Percentiles rank a stretch among this genome's conserved stretches.
Conservation (phyloP, 2,329 filamentous ascomycete species). For the Leptographium radiaticola region DNA sequence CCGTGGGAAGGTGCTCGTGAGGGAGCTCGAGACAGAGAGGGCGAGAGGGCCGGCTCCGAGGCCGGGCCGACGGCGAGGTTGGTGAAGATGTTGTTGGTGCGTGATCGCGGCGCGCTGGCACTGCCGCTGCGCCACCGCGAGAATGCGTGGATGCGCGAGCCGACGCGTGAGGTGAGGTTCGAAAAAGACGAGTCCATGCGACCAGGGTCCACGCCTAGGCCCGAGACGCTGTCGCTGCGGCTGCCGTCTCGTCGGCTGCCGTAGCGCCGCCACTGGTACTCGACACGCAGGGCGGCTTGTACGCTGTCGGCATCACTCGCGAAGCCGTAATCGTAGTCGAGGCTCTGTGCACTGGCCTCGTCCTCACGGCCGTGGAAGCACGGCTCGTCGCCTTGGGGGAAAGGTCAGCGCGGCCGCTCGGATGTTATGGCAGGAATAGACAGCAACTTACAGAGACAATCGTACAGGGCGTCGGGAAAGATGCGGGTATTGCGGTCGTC, state of each 20-base stretch:
- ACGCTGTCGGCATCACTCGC: conserved; percentile 50
- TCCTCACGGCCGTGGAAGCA: conserved; percentile 38
- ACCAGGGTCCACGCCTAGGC: neutral
- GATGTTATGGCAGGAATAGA: neutral
- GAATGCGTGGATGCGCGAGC: conserved; percentile 44
- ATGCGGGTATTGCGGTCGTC: conserved; percentile 37
- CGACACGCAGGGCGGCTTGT: neutral
- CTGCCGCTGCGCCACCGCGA: conserved; percentile 28
- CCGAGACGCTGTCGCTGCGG: conserved; percentile 5
- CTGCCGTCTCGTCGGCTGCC: neutral
- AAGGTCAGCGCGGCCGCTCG: too few relatives aligned
- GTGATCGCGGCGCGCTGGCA: neutral
- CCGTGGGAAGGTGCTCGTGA: conserved; percentile 27
- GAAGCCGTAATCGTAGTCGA: conserved; percentile 55
- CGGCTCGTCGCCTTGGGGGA: conserved; percentile 41
- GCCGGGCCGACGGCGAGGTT: conserved; percentile 40
- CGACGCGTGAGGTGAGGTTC: conserved; percentile 51
- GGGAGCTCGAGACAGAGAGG: conserved; percentile 46
- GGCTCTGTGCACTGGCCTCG: conserved; percentile 24
- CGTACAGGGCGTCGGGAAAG: conserved; percentile 40
- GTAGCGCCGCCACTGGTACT: neutral
- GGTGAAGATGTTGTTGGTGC: conserved; percentile 19
- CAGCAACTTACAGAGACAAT: conserved; percentile 59
- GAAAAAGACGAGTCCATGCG: conserved; percentile 41
- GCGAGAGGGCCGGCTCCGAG: conserved; percentile 63